Base-by-base conservation (phyloP, 1,284 basidiomycete species). In the Filobasidium uniguttulatum region DNA sequence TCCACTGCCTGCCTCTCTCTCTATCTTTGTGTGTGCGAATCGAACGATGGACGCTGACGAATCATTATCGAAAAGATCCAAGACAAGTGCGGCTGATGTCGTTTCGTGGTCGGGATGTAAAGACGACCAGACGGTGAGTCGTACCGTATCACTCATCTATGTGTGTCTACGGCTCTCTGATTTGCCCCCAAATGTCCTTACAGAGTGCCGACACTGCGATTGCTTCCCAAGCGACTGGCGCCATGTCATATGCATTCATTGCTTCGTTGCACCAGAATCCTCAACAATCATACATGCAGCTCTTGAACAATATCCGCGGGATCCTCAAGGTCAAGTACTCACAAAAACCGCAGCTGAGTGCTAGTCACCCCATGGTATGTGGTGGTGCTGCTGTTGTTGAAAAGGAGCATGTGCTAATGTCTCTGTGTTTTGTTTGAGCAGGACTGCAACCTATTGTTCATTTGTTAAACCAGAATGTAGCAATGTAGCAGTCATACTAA, bases 61-160 rank as follows among this genome's bases (percentile, higher is more conserved):
- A 17, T 30, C 3, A 15, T 20, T 23, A 14, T 26, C 19, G 40
- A 22, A 5, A 17, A 54, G 52, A 50, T 60, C 61, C 38, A 81
- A 77, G 65, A 84, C 85, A 0, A 84, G 82, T 59, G 77, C 82
- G 12, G 88, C 88, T 12, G 80, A 81, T 57, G 79, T 79, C n/a
- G 63, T 70, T 48, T 57, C 57, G 45, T 90, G 81, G 78, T 84
- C 83, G 59, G 91, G 89, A 5, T 94, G 90, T 70, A 90, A 88
- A 62, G 90, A 96, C 63, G 77, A 79, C 14, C 89, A 94, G 69
- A 96, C 90, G 9, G 87, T 84, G 60, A 45, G 60, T 55, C 5
- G 4, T 2, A 1, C 26, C 6, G 25, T 31, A 28, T 28, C 8
- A 6, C n/a, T 15, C 15, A n/a, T 37, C 3, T 15, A 9, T 33